These are phyloP conservation scores for Globisporangium ultimum DNA, from an alignment of 352 stramenopile species.

Conservation along the genomic window DNA sequence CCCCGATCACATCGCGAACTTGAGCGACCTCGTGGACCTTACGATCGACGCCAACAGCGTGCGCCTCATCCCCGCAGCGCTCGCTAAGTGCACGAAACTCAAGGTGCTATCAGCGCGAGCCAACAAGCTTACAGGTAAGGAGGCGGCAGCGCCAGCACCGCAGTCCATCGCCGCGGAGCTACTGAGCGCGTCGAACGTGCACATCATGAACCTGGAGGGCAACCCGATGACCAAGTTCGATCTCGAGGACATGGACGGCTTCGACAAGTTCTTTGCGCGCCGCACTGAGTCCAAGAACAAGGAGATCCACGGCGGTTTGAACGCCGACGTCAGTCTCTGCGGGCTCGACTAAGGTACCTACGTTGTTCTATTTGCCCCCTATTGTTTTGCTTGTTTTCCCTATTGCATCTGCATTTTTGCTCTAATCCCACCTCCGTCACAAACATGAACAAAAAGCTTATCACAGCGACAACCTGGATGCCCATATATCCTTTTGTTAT, in stretches of 20 bases:
- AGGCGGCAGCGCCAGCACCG: slow-evolving; percentile 2
- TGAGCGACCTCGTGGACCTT: slow-evolving; percentile 62
- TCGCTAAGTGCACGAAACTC: slow-evolving; percentile 64
- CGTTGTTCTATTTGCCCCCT: no score
- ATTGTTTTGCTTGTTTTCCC: not conserved
- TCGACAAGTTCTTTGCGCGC: slow-evolving; percentile 69
- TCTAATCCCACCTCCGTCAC: not conserved
- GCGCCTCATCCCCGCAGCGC: slow-evolving; percentile 30
- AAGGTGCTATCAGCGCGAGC: slow-evolving; percentile 64
- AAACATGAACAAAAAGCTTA: no score
- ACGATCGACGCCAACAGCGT: slow-evolving; percentile 65
- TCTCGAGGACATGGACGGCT: slow-evolving; percentile 72
- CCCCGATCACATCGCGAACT: slow-evolving; percentile 35
- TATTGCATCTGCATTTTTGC: not conserved
- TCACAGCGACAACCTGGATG: no score
- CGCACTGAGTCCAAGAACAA: slow-evolving; percentile 85
- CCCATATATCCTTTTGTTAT: no score
- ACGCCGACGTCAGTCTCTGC: slow-evolving; percentile 77
- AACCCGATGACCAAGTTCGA: slow-evolving; percentile 81
- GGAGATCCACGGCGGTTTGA: slow-evolving; percentile 77
- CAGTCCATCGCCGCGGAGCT: slow-evolving; percentile 61
- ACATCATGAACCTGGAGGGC: slow-evolving; percentile 82
- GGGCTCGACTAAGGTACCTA: slow-evolving; percentile 52
- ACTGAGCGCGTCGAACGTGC: slow-evolving; percentile 50
- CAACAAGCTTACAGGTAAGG: slow-evolving; percentile 41